Percentiles rank a stretch among this genome's conserved stretches.
Evolutionary conservation across 1,284 basidiomycete genomes (phyloP).

Genomic region (Inonotus hispidus): DNA sequence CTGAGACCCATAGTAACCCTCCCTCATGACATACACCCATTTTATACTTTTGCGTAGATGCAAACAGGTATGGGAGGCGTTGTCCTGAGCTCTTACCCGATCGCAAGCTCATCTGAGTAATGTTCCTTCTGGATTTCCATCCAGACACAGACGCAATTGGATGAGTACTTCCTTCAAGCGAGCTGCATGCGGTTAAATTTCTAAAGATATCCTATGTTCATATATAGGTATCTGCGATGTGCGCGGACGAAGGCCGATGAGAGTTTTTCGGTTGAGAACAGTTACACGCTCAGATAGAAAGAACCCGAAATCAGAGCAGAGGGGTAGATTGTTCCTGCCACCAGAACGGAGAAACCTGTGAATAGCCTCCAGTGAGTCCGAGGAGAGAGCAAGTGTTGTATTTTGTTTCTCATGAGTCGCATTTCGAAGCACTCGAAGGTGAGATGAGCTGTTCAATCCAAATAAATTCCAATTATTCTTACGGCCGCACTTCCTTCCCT

Average conservation of each 20-base stretch:
- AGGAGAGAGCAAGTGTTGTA: neutral
- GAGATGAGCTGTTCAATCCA: neutral
- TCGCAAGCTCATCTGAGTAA: neutral
- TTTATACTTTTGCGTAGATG: neutral
- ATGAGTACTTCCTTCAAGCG: neutral
- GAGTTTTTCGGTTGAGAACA: conserved; percentile 4
- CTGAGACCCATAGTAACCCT: neutral
- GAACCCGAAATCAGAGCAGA: neutral
- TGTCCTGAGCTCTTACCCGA: no score
- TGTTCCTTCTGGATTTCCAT: conserved; percentile 5
- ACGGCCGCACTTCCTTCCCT: neutral
- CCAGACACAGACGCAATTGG: neutral
- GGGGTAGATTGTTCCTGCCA: neutral
- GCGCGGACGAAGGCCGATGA: neutral
- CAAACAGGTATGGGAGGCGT: neutral
- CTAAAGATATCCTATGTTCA: neutral
- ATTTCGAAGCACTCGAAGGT: neutral
- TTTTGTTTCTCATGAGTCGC: neutral
- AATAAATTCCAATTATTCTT: neutral
- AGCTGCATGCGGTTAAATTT: neutral
- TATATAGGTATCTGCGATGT: neutral
- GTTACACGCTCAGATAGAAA: conserved; percentile 3
- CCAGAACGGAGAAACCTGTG: neutral
- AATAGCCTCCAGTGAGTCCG: neutral
- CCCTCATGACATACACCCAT: neutral